Base-by-base conservation (phyloP, 116 monocot species). In the Zostera marina region DNA sequence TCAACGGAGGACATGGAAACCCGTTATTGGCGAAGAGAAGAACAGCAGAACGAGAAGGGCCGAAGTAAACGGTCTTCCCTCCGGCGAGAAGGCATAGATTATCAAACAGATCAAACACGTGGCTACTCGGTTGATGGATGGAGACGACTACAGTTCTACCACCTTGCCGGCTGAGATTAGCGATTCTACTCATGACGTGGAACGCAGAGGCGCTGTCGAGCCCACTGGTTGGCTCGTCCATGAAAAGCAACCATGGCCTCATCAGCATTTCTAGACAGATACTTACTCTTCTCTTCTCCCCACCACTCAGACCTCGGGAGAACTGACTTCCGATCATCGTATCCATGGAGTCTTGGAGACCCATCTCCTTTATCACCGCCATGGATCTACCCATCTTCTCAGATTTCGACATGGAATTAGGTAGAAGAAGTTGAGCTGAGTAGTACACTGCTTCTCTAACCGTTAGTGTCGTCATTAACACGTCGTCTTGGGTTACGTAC, bases 161-260 rank as follows among this genome's bases (percentile, higher is more conserved):
- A 7, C 58, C 58, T 1, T 39, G 57, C 13, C 32, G 41, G 14
- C 63, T 63, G 3, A 74, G 67, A 1, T 23, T 12, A 3, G 41
- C 63, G 9, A 74, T 62, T 9, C 63, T 11, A 9, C 24, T 58
- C 62, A 68, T 64, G 39, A 74, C 63, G 42, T 68, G 74, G 44
- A 42, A 74, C 9, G 74, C 68, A 0, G 74, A 62, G 0, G 74
- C 74, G 42, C 74, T 68, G 52, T 74, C 74, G 26, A 74, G 68
- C 24, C 67, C 73, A 8, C 73, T 73, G 0, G 73, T 73, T 15
- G 73, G 67, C 48, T 73, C 73, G 41, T 74, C 74, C 3, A 74
- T 42, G 63, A 74, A 74, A 11, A 74, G 58, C 0, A 74, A 59
- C 51, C 32, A n/a, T 1, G 73, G 73, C 8, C 73, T 20, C 11